Evolutionary conservation across 1,284 basidiomycete species (phyloP).

Genomic region (Ceratobasidium sp.): DNA sequence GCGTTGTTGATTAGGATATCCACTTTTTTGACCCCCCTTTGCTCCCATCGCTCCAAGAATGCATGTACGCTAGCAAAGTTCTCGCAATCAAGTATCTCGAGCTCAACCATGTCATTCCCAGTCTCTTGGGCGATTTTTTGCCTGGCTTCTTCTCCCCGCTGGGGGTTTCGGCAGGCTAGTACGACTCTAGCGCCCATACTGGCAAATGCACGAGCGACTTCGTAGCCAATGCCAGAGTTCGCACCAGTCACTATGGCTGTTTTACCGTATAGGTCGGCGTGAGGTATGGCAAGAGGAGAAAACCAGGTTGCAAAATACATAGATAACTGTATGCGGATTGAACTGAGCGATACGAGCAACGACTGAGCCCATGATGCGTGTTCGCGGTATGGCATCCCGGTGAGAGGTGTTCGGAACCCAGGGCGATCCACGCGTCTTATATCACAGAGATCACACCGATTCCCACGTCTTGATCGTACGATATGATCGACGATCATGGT

Average conservation of each 20-base stretch:
- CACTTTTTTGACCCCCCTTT: neutral
- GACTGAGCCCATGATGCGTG: neutral
- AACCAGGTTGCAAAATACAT: neutral
- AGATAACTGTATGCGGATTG: neutral
- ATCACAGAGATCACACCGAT: no score
- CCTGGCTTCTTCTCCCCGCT: conserved; percentile 36
- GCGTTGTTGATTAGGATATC: conserved; percentile 36
- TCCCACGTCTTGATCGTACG: no score
- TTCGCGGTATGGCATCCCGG: neutral
- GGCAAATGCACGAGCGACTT: conserved; percentile 42
- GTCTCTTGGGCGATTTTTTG: conserved; percentile 9
- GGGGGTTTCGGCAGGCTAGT: conserved; percentile 41
- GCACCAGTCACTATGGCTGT: conserved; percentile 43
- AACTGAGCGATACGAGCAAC: neutral
- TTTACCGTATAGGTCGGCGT: conserved; percentile 18
- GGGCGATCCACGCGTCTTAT: no score
- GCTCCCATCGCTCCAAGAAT: conserved; percentile 22
- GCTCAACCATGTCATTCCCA: conserved; percentile 17
- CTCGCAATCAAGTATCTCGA: conserved; percentile 7
- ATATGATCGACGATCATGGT: no score
- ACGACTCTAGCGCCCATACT: conserved; percentile 46
- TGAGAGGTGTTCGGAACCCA: neutral
- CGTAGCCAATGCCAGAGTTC: no score
- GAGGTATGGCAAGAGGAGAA: neutral
- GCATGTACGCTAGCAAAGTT: conserved; percentile 15